Conservation (phyloP, 129 eudicot genomes). For the Arctium minus region DNA sequence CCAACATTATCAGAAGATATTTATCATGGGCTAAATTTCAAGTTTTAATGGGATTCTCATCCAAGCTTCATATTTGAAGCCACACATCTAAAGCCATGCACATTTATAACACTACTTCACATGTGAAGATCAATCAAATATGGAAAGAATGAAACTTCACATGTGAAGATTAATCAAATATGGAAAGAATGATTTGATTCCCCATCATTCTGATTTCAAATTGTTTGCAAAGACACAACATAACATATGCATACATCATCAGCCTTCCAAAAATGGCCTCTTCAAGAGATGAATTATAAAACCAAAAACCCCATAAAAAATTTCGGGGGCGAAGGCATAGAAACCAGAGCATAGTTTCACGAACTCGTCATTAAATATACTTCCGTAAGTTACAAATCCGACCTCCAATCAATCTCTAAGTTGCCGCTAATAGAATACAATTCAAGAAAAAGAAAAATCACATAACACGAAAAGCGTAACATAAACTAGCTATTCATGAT, state of each 20-base stretch:
- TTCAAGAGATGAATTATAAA: not conserved
- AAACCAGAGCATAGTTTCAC: not conserved
- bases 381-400: constrained; percentile 21
- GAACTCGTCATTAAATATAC: constrained; percentile 5
- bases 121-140: not conserved
- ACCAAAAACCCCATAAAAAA: not conserved
- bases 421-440: constrained; percentile 12
- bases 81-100: not conserved
- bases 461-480: constrained; percentile 14
- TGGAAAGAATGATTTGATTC: too few relatives aligned
- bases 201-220: not conserved
- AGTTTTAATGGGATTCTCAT: not conserved
- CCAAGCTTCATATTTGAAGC: not conserved
- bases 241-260: too few relatives aligned
- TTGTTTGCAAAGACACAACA: too few relatives aligned
- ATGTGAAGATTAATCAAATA: too few relatives aligned
- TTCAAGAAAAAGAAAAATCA: constrained; percentile 28
- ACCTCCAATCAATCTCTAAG: constrained; percentile 23
- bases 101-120: not conserved
- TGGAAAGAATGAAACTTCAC: too few relatives aligned
- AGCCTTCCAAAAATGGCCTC: not conserved
- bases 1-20: too few relatives aligned
- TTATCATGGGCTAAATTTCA: not conserved
- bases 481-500: constrained; percentile 18
- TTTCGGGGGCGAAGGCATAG: not conserved